A percentile compares a stretch with the other conserved stretches of the same genome.
Evolutionary conservation across 2,329 filamentous ascomycete genomes (phyloP).

Genomic region (Exophiala oligosperma): DNA sequence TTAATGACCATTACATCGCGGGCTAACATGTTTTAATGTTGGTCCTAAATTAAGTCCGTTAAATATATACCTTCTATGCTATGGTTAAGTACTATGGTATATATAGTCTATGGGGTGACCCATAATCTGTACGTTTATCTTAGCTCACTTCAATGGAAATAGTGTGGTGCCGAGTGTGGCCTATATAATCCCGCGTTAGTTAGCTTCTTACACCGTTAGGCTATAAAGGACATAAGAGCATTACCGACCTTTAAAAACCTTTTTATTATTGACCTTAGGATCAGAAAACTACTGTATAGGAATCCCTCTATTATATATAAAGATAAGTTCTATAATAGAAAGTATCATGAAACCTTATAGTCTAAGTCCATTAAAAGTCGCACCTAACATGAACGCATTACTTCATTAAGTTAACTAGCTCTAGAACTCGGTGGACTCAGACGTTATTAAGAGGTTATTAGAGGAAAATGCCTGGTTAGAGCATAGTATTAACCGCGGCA

Average conservation of each 20-base stretch:
- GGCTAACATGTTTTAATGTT: background rate
- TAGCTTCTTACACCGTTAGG: background rate
- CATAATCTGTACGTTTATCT: background rate
- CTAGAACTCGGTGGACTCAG: background rate
- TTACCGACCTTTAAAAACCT: background rate
- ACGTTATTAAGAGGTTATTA: background rate
- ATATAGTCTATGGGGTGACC: background rate
- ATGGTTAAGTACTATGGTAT: background rate
- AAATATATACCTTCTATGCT: background rate
- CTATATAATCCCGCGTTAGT: background rate
- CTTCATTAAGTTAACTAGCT: slow-evolving; percentile 4
- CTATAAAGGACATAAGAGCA: background rate
- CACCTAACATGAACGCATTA: slow-evolving; percentile 3
- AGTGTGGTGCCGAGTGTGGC: background rate
- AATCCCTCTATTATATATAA: background rate
- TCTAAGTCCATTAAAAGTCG: background rate
- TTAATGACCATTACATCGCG: background rate
- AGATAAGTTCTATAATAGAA: background rate
- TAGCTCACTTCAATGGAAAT: background rate
- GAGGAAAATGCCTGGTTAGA: slow-evolving; percentile 6
- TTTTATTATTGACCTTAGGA: background rate
- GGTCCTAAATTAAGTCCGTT: background rate
- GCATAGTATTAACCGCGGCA: slow-evolving; percentile 1
- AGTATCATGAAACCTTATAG: background rate
- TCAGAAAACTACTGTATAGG: background rate